A percentile compares a stretch with the other conserved stretches of the same genome.
Conservation (phyloP, 2,329 filamentous ascomycete species). For the Fusarium sp. region DNA sequence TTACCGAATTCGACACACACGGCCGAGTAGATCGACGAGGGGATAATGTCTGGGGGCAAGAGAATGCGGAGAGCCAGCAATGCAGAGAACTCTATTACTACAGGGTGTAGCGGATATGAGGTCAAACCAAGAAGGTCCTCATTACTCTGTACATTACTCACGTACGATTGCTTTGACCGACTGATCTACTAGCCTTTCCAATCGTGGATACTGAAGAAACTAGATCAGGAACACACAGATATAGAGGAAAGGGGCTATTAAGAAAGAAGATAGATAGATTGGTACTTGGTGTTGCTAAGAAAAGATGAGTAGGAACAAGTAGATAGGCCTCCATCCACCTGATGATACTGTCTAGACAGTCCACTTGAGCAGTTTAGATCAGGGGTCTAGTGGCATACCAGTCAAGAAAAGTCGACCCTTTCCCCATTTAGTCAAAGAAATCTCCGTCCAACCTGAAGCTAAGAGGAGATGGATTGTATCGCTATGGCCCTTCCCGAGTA, state of each 20-base stretch:
- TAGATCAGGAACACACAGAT: neutral
- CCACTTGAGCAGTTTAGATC: neutral
- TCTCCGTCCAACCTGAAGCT: neutral
- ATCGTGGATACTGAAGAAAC: neutral
- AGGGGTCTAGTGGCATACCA: neutral
- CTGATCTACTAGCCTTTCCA: neutral
- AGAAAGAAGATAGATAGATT: neutral
- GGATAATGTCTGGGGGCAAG: conserved; percentile 16
- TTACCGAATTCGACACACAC: conserved; percentile 44
- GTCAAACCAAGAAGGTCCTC: neutral
- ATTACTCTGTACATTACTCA: neutral
- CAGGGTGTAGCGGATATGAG: neutral
- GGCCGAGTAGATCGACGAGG: conserved; percentile 42
- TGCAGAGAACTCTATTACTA: neutral
- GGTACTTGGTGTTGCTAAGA: neutral
- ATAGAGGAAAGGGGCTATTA: neutral
- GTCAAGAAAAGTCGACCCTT: neutral
- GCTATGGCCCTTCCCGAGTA: neutral
- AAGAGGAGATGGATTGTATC: neutral
- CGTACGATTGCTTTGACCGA: neutral
- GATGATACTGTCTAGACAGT: neutral
- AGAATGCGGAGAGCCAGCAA: conserved; percentile 17
- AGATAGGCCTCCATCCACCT: neutral
- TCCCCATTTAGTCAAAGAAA: neutral
- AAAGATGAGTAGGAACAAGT: neutral